phyloP scores from a whole-genome alignment of 805 yeast species.

The Wickerhamomyces ciferrii region DNA sequence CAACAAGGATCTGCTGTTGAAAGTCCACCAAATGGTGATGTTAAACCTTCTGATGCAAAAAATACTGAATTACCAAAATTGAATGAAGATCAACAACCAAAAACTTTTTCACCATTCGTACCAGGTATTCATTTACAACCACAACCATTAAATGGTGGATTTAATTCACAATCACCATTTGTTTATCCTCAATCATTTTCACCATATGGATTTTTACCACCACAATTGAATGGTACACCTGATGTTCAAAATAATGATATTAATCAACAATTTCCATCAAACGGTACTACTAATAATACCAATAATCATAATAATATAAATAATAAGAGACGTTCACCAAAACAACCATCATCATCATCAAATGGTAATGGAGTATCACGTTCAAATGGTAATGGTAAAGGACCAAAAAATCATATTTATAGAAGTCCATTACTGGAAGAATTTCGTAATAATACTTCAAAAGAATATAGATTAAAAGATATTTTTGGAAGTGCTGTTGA shows the following conservation, averaged over 20 bases:
- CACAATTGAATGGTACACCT: constrained; percentile 8
- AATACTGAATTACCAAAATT: not conserved
- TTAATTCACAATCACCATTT: constrained; percentile 14
- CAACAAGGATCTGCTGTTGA: not conserved
- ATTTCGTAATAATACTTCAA: constrained; percentile 61
- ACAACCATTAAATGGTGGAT: constrained; percentile 14
- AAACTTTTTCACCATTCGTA: not conserved
- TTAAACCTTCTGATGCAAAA: not conserved
- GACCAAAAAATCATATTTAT: constrained; percentile 43
- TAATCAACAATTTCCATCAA: constrained; percentile 1
- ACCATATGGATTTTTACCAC: constrained; percentile 22
- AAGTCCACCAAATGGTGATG: not conserved
- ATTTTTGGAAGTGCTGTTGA: constrained; percentile 85
- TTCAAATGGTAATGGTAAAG: constrained; percentile 11
- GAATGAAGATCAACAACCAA: not conserved
- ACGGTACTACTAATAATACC: not conserved
- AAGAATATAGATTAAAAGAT: constrained; percentile 62
- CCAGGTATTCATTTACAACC: constrained; percentile 9
- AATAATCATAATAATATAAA: constrained; percentile 2
- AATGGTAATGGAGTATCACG: constrained; percentile 7
- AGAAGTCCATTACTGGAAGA: constrained; percentile 82
- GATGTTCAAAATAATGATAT: constrained; percentile 7
- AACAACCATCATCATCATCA: not conserved
- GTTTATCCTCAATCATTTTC: constrained; percentile 24
- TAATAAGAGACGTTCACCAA: constrained; percentile 18